A percentile compares a stretch with the other conserved stretches of the same genome.
These are phyloP conservation scores for Rhizophagus clarus DNA, from an alignment of 192 early-diverging fungal species.

Conservation along the genomic window DNA sequence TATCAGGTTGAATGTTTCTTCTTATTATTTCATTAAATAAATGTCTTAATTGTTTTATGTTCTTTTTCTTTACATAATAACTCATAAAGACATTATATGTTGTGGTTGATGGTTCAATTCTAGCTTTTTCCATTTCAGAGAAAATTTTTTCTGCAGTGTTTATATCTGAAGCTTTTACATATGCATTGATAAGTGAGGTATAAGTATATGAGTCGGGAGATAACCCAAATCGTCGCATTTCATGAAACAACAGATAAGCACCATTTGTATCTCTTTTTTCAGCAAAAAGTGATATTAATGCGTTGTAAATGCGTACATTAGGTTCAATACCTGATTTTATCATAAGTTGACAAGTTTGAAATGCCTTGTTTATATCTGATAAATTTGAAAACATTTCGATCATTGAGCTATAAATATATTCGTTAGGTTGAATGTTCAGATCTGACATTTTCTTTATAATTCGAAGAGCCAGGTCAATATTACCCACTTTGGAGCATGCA, in stretches of 20 bases:
- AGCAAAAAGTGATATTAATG: conserved; percentile 53
- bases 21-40: conserved; percentile 51
- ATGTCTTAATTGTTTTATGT: conserved; percentile 44
- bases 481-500: conserved; percentile 15
- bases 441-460: background rate
- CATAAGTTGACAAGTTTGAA: conserved; percentile 44
- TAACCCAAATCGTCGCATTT: conserved; percentile 46
- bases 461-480: conserved; percentile 2
- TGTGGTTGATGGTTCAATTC: conserved; percentile 66
- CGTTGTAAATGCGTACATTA: conserved; percentile 49
- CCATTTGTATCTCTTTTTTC: conserved; percentile 40
- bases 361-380: conserved; percentile 38
- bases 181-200: conserved; percentile 76
- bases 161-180: conserved; percentile 68
- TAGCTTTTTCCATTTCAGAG: conserved; percentile 73
- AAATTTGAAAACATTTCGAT: conserved; percentile 28
- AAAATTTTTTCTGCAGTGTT: conserved; percentile 79
- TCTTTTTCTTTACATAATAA: conserved; percentile 61
- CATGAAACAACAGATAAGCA: conserved; percentile 44
- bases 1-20: conserved; percentile 41
- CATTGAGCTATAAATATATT: conserved; percentile 8
- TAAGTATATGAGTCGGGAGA: conserved; percentile 53
- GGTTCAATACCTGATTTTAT: conserved; percentile 38
- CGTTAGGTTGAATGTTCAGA: conserved; percentile 1
- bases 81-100: conserved; percentile 84